A percentile compares a stretch with the other conserved stretches of the same genome.
Evolutionary conservation across 2,329 filamentous ascomycete genomes (phyloP).

Genomic region (Cladosporium sp.): DNA sequence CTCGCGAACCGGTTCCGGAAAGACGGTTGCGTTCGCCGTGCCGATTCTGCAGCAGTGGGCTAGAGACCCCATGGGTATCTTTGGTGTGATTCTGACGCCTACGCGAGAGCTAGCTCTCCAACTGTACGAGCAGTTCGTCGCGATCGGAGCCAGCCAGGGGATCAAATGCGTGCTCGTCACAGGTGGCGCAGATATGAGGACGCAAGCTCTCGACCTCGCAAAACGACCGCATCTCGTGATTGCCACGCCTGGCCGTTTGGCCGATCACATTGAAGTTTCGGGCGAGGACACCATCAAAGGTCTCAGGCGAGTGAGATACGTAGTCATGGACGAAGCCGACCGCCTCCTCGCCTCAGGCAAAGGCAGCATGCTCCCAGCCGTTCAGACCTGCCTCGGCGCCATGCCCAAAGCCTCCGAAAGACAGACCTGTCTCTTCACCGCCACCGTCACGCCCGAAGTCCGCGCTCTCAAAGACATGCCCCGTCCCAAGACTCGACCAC

Average conservation of each 20-base stretch:
- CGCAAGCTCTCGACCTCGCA: conserved; percentile 79
- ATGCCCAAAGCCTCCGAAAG: conserved; percentile 73
- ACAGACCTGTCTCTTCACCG: conserved; percentile 95
- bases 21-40: conserved; percentile 92
- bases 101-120: conserved; percentile 91
- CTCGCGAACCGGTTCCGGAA: conserved; percentile 91
- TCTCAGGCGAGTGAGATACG: conserved; percentile 71
- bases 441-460: conserved; percentile 90
- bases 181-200: conserved; percentile 86
- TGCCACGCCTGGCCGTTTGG: conserved; percentile 86
- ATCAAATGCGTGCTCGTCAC: conserved; percentile 88
- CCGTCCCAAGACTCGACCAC: conserved; percentile 62
- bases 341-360: conserved; percentile 70
- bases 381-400: conserved; percentile 80
- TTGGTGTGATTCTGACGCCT: conserved; percentile 82
- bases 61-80: conserved; percentile 87
- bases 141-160: conserved; percentile 81
- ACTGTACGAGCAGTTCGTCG: conserved; percentile 94
- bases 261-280: conserved; percentile 88
- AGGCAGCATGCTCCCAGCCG: conserved; percentile 90
- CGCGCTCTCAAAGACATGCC: conserved; percentile 72
- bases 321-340: conserved; percentile 95
- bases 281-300: conserved; percentile 87
- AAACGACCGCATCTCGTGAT: conserved; percentile 87
- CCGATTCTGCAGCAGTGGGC: conserved; percentile 94